Conservation (phyloP, 1,284 basidiomycete genomes). For the Volvariella volvacea region DNA sequence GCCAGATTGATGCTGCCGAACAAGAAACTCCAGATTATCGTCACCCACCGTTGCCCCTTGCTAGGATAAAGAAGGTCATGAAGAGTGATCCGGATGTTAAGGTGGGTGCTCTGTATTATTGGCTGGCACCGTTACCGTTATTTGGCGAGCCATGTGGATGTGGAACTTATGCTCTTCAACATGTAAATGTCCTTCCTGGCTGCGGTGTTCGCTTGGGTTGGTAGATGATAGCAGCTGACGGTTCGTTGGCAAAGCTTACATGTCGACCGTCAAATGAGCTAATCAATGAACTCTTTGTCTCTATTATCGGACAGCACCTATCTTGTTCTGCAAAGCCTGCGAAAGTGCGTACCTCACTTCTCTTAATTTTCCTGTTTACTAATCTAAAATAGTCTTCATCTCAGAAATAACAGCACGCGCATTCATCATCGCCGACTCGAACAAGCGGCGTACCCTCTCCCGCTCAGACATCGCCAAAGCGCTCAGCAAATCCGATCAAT, state of each 20-base stretch:
- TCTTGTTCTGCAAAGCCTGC: slow-evolving; percentile 93
- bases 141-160: background rate
- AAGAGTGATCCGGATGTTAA: slow-evolving; percentile 96
- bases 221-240: slow-evolving; percentile 91
- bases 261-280: too few relatives aligned
- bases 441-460: slow-evolving; percentile 87
- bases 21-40: slow-evolving; percentile 79
- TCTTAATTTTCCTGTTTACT: background rate
- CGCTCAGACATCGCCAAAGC: slow-evolving; percentile 89
- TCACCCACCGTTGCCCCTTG: slow-evolving; percentile 81
- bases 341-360: slow-evolving; percentile 64
- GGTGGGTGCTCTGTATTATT: slow-evolving; percentile 37
- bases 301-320: slow-evolving; percentile 84
- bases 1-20: slow-evolving; percentile 75
- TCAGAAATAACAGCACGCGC: slow-evolving; percentile 90
- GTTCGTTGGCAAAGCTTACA: slow-evolving; percentile 32
- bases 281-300: too few relatives aligned
- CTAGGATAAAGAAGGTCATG: slow-evolving; percentile 97
- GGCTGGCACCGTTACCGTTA: too few relatives aligned
- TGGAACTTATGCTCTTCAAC: slow-evolving; percentile 4
- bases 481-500: slow-evolving; percentile 84
- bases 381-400: slow-evolving; percentile 72
- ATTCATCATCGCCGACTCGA: slow-evolving; percentile 89
- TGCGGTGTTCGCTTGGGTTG: background rate
- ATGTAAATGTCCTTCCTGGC: background rate